phyloP scores from a whole-genome alignment of 2,329 filamentous ascomycete genomes.

The Stemphylium beticola region DNA sequence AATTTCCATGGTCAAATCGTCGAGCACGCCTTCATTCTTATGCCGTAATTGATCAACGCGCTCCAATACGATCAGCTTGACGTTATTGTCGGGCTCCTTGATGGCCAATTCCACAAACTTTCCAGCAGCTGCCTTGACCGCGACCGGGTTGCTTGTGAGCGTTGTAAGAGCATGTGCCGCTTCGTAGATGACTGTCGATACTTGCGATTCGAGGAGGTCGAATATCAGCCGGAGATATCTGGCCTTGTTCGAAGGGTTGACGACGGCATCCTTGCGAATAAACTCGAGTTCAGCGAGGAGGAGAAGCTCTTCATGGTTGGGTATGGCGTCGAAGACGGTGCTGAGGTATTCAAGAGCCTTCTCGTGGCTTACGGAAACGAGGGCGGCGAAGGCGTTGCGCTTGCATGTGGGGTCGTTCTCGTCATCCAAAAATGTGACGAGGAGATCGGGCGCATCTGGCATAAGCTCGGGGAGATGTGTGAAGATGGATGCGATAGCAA shows the following conservation, averaged over 20 bases:
- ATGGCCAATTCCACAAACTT: conserved; percentile 98
- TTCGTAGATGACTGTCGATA: conserved; percentile 96
- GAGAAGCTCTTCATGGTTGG: conserved; percentile 91
- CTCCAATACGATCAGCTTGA: conserved; percentile 97
- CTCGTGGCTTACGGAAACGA: conserved; percentile 90
- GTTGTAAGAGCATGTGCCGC: conserved; percentile 93
- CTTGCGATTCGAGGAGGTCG: conserved; percentile 88
- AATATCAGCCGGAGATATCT: conserved; percentile 94
- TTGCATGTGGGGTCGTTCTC: conserved; percentile 97
- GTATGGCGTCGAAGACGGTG: conserved; percentile 88
- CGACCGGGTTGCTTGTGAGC: conserved; percentile 93
- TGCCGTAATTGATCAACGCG: conserved; percentile 86
- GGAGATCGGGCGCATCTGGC: conserved; percentile 91
- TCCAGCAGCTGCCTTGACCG: conserved; percentile 91
- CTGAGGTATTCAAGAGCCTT: conserved; percentile 88
- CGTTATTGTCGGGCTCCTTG: conserved; percentile 98
- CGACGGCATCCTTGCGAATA: conserved; percentile 94
- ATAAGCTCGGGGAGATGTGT: conserved; percentile 90
- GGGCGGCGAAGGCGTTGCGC: conserved; percentile 92
- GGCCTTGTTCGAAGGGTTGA: conserved; percentile 94
- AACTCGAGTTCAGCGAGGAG: conserved; percentile 96
- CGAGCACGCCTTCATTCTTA: conserved; percentile 88
- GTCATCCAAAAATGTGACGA: conserved; percentile 84
- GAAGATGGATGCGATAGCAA: conserved; percentile 90
- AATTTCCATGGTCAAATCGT: conserved; percentile 97